Evolutionary conservation across 1,284 basidiomycete species (phyloP), one percentile per base, ranked within the genome.

Genomic region (Tilletiaria anomala): DNA sequence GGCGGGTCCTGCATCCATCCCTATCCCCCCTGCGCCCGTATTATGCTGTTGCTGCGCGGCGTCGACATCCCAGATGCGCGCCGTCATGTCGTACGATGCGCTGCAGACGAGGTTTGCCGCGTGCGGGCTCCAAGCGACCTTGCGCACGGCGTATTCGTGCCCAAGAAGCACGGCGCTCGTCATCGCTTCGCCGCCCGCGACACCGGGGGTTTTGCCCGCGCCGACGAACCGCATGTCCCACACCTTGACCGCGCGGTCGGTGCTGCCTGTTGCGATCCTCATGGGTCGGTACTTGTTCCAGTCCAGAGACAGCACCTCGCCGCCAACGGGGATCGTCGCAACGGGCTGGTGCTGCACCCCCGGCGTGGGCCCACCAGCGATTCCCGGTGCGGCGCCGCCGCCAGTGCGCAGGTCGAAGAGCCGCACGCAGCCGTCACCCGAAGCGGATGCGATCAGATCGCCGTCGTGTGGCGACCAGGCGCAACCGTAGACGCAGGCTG

Each of bases 41-140:
- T 20, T 22, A 50, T 15, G 40, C 39, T 24, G 39, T 33, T 15
- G 42, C 48, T 5, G 50, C 49, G 15, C 26, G 4, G 50, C 54
- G 37, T 59, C 58, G 6, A 50, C 42, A 35, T 63, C 58, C 69
- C 73, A 94, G 77, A 89, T 73, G 68, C 85, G 73, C 65, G 83
- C 87, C 2, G 85, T 86, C 91, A 96, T 97, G 66, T 97, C 91
- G 69, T 96, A 97, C 51, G 82, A 81, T 16, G 82, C 83, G 39
- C 77, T 82, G 0, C 83, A 82, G 18, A 96, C 69, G 6, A 88
- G 58, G 54, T 85, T 79, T 2, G 80, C 70, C n/a, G 75, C 70
- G 65, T 80, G 78, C 16, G 80, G 72, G 29, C 58, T 60, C 39
- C 54, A 68, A 40, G 69, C 68, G 5, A 75, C 69, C 41, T 69